Percentiles rank a stretch among this genome's conserved stretches.
Evolutionary conservation across 2,329 filamentous ascomycete genomes (phyloP).

Genomic region (Aureobasidium melanogenum): DNA sequence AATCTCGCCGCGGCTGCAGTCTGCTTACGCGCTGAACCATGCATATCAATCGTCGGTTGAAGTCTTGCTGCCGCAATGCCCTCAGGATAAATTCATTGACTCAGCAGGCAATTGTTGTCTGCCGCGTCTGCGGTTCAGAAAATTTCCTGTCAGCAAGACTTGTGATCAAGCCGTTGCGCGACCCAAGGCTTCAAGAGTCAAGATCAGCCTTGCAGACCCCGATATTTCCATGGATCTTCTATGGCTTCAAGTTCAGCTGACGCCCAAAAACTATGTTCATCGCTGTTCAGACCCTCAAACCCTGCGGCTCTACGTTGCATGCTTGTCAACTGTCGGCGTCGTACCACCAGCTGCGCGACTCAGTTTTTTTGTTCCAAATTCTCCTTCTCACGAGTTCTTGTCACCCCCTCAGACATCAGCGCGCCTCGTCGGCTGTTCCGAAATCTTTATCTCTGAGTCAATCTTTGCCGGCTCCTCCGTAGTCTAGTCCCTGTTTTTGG

Average conservation of each 20-base stretch:
- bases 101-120: not conserved
- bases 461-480: not conserved
- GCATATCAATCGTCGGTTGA: not conserved
- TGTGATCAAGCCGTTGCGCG: not conserved
- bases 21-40: not conserved
- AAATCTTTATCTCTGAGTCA: not conserved
- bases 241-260: not conserved
- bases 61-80: not conserved
- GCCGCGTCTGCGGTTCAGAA: not conserved
- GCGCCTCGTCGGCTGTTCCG: not conserved
- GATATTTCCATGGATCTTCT: not conserved
- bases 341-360: not conserved
- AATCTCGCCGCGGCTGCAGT: not conserved
- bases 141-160: not conserved
- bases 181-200: not conserved
- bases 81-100: not conserved
- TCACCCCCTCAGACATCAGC: not conserved
- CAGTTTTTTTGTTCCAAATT: not conserved
- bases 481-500: not conserved
- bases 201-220: not conserved
- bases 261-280: not conserved
- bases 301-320: not conserved
- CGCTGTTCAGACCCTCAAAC: not conserved
- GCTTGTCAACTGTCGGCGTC: not conserved
- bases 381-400: not conserved